Conservation (phyloP, 345 rosid species). For the Psidium friedrichsthalianum region DNA sequence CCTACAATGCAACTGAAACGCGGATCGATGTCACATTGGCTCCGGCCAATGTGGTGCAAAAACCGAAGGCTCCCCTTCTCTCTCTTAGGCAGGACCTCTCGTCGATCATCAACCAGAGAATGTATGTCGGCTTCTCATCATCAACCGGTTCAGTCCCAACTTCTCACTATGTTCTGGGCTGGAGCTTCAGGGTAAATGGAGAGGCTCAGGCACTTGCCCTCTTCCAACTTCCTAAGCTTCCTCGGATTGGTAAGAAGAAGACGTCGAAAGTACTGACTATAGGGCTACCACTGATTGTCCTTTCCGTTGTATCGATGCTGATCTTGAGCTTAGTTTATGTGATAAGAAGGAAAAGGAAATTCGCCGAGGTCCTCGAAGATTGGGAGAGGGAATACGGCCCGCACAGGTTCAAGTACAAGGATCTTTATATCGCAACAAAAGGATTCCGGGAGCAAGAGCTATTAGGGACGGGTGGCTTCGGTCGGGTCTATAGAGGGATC, state of each 20-base stretch:
- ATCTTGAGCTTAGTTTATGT: constrained; percentile 8
- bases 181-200: constrained; percentile 51
- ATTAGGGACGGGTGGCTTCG: constrained; percentile 63
- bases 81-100: constrained; percentile 36
- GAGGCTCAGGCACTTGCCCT: constrained; percentile 24
- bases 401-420: constrained; percentile 52
- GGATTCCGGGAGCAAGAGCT: constrained; percentile 55
- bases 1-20: constrained; percentile 19
- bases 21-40: constrained; percentile 41
- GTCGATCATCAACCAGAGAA: constrained; percentile 4
- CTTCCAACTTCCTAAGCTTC: constrained; percentile 58
- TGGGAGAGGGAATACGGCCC: constrained; percentile 67
- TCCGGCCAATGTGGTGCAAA: constrained; percentile 14
- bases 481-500: constrained; percentile 56
- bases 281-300: constrained; percentile 35
- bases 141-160: constrained; percentile 30
- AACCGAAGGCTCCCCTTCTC: constrained; percentile 36
- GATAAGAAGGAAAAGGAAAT: constrained; percentile 1
- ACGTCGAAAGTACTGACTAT: constrained; percentile 25
- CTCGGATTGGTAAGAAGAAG: constrained; percentile 22
- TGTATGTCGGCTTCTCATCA: constrained; percentile 74
- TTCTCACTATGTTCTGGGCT: constrained; percentile 43
- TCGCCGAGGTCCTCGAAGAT: constrained; percentile 57
- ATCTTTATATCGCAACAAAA: constrained; percentile 51
- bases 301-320: constrained; percentile 3